Evolutionary conservation across 73 alveolate species (phyloP).

Genomic region (Durusdinium trenchii): DNA sequence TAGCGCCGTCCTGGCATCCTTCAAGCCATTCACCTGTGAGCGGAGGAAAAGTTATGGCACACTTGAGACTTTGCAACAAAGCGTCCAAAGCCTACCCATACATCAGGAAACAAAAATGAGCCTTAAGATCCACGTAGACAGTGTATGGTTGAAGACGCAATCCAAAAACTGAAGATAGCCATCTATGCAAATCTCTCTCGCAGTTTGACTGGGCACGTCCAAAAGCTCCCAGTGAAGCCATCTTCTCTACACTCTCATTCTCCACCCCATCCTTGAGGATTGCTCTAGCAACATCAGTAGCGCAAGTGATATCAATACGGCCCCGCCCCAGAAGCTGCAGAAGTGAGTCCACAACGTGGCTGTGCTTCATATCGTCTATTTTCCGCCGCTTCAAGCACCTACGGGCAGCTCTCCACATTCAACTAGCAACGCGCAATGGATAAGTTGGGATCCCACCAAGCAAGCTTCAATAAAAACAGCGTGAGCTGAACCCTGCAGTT

Average conservation of each 20-base stretch:
- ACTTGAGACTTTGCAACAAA: too few relatives aligned
- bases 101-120: not conserved
- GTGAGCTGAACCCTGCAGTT: too few relatives aligned
- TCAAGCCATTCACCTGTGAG: not conserved
- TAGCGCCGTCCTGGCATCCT: not conserved
- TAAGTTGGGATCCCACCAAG: too few relatives aligned
- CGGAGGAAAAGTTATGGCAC: too few relatives aligned
- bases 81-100: not conserved
- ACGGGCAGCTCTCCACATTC: too few relatives aligned
- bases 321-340: constrained; percentile 1
- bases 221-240: not conserved
- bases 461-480: too few relatives aligned
- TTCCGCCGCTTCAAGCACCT: not conserved
- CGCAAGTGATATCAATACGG: not conserved
- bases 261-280: not conserved
- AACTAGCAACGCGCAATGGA: too few relatives aligned
- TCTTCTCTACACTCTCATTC: not conserved
- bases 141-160: constrained; percentile 9
- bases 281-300: not conserved
- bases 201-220: not conserved
- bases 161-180: constrained; percentile 10
- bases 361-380: not conserved
- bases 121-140: not conserved
- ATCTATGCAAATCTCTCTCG: not conserved
- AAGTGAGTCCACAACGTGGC: not conserved